Conservation (phyloP, 2,329 filamentous ascomycete species). For the Aspergillus latus region DNA sequence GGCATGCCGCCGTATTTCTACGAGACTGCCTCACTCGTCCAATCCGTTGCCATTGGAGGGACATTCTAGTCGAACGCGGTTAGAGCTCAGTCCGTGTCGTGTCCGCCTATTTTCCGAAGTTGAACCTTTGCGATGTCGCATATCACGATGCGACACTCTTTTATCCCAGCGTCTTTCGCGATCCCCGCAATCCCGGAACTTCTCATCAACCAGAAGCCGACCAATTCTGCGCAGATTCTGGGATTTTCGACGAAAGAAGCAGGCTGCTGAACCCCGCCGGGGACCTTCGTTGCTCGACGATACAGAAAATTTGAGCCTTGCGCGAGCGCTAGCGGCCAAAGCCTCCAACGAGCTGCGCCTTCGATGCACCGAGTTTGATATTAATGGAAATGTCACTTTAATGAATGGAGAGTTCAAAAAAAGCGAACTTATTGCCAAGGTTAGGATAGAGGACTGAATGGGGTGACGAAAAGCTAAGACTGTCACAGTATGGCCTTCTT, state of each 20-base stretch:
- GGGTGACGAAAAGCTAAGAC: conserved; percentile 1
- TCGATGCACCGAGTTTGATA: conserved; percentile 92
- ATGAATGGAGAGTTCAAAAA: conserved; percentile 97
- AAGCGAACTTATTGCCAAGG: conserved; percentile 92
- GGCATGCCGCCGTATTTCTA: conserved; percentile 23
- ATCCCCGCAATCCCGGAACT: conserved; percentile 25
- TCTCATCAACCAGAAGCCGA: conserved; percentile 33
- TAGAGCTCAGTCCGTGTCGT: conserved; percentile 21
- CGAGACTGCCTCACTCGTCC: conserved; percentile 16
- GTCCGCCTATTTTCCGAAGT: conserved; percentile 29
- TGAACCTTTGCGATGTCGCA: conserved; percentile 12
- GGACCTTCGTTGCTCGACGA: conserved; percentile 61
- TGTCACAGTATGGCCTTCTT: conserved; percentile 74
- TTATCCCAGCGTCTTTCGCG: conserved; percentile 11
- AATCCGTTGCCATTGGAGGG: conserved; percentile 19
- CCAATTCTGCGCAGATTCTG: conserved; percentile 40
- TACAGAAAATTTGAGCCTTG: conserved; percentile 64
- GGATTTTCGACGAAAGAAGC: conserved; percentile 35
- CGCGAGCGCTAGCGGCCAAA: conserved; percentile 70
- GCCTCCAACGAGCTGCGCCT: conserved; percentile 80
- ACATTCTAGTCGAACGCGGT: conserved; percentile 25
- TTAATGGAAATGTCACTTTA: conserved; percentile 84
- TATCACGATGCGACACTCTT: conserved; percentile 17
- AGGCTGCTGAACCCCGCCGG: conserved; percentile 50
- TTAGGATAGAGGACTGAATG: conserved; percentile 40